Conservation (phyloP, 2,329 filamentous ascomycete genomes). For the Epichloe sp. region DNA sequence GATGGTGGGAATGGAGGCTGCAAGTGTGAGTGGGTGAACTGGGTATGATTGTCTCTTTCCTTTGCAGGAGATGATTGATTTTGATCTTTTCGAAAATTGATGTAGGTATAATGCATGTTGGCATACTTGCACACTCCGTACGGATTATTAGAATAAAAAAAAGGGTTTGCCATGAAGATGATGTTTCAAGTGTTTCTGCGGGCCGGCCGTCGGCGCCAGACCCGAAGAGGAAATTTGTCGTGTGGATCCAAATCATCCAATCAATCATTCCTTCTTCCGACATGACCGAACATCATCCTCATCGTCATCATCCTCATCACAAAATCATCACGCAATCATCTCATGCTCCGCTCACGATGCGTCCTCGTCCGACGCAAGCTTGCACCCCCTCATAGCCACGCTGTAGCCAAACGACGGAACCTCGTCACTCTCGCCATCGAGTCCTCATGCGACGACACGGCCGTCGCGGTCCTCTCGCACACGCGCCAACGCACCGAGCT, state of each 20-base stretch:
- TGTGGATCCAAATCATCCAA: no score
- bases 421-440: slow-evolving; percentile 61
- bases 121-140: neutral
- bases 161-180: neutral
- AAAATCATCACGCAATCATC: neutral
- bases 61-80: neutral
- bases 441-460: slow-evolving; percentile 86
- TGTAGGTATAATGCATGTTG: neutral
- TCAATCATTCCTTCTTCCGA: no score
- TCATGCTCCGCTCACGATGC: slow-evolving; percentile 5
- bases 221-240: neutral
- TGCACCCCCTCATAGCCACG: neutral
- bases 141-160: neutral
- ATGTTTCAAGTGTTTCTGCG: no score
- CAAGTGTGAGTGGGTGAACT: slow-evolving; percentile 49
- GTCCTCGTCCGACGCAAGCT: neutral
- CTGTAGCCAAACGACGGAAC: slow-evolving; percentile 9
- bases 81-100: neutral
- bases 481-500: slow-evolving; percentile 36
- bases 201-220: neutral
- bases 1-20: slow-evolving; percentile 53
- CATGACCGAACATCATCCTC: neutral
- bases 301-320: neutral
- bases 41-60: slow-evolving; percentile 9
- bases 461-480: slow-evolving; percentile 67